phyloP scores from a whole-genome alignment of 768 basidiomycete species.

The Leccinellum luteum region DNA sequence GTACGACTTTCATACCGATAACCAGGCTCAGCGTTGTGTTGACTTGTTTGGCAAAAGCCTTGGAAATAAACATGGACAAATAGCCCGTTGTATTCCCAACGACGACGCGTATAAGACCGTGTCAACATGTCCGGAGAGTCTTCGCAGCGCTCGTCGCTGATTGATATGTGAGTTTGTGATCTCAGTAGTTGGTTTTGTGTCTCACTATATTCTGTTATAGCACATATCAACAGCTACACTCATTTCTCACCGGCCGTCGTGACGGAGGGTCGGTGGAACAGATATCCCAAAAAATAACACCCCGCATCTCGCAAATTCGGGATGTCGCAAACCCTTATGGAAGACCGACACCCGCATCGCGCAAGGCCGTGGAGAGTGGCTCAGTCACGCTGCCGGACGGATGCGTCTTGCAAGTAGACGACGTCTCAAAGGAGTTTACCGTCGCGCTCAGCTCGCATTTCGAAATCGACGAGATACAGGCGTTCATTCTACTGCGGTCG shows the following conservation, averaged over 20 bases:
- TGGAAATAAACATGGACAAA: constrained; percentile 24
- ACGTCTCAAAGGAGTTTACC: constrained; percentile 67
- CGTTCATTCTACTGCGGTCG: constrained; percentile 68
- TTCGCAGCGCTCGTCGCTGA: constrained; percentile 63
- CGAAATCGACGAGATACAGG: constrained; percentile 78
- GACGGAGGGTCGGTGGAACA: constrained; percentile 61
- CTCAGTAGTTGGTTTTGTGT: background rate
- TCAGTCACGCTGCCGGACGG: constrained; percentile 69
- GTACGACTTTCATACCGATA: no score
- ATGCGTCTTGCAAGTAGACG: constrained; percentile 58
- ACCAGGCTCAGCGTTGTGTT: constrained; percentile 10
- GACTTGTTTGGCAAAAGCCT: constrained; percentile 23
- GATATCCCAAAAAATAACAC: constrained; percentile 53
- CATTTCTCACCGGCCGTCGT: constrained; percentile 53
- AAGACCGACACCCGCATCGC: constrained; percentile 64
- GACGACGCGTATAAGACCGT: background rate
- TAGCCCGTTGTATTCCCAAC: constrained; percentile 11
- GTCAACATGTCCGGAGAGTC: constrained; percentile 42
- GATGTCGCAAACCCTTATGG: constrained; percentile 66
- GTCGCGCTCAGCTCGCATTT: constrained; percentile 70
- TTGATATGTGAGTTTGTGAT: constrained; percentile 53
- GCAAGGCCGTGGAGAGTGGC: constrained; percentile 62
- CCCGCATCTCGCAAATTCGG: constrained; percentile 56
- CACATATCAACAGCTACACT: constrained; percentile 64
- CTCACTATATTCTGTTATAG: constrained; percentile 32